Evolutionary conservation across 306 rosid genomes (phyloP), one percentile per base, ranked within the genome.

Genomic region (Begonia fuchsioides): DNA sequence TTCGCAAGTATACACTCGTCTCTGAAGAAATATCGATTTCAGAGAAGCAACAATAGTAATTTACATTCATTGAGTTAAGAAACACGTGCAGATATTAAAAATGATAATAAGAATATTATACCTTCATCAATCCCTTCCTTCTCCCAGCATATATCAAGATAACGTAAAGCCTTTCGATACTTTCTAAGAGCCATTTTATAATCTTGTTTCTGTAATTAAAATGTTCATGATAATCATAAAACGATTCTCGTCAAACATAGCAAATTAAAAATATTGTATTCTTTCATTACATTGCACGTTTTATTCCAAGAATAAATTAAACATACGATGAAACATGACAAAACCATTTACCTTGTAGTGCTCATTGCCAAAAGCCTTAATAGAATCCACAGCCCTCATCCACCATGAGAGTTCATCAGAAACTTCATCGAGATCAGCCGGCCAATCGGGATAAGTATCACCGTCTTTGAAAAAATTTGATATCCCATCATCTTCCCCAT

Each of bases 141-240:
- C 78, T 87, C 96, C 96, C 96, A 87, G 63, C 96, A 87, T 45
- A 83, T 68, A 65, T 87, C 96, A 47, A 78, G 79, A 72, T 83
- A 87, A 45, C 93, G 83, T 47, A 87, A 66, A 50, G 88, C 80
- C 75, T 87, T 87, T 9, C 94, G 60, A 54, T 87, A 87, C 76
- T 87, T 87, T 65, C 68, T 77, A 39, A 77, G 71, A 57, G 96
- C 96, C 79, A 80, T 78, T 72, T 83, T 87, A 52, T 61, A 75
- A 48, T 83, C 94, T 65, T 75, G 94, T 66, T 87, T 87, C 96
- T 87, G 50, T 35, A 15, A 3, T 41, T 41, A 10, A 10, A 41
- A 13, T 41, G 44, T 41, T 11, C 44, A 41, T 1, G 11, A 5
- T 41, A 41, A 26, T 26, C 6, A 26, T 26, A 26, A 26, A 1